Conservation (phyloP, 2,329 filamentous ascomycete species). For the Madurella fahalii region DNA sequence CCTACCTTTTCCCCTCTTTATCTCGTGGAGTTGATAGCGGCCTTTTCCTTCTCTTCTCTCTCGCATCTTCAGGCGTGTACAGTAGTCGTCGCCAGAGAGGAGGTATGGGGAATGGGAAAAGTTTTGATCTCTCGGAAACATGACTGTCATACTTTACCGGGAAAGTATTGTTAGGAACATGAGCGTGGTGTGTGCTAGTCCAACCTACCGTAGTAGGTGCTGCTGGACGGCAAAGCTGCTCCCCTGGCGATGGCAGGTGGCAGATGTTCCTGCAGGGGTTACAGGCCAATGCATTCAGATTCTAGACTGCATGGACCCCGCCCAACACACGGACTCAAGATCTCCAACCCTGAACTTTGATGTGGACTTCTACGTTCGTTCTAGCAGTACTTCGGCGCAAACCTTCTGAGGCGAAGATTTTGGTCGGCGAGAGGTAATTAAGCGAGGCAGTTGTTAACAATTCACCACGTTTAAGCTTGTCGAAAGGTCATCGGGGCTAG, state of each 20-base stretch:
- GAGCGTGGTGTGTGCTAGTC: not conserved
- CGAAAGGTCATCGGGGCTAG: not conserved
- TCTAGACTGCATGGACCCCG: not conserved
- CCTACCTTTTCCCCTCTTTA: constrained; percentile 29
- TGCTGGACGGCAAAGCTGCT: not conserved
- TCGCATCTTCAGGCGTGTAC: constrained; percentile 31
- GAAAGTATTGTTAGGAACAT: not conserved
- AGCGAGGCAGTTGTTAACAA: not conserved
- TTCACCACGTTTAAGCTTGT: not conserved
- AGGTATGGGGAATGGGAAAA: constrained; percentile 20
- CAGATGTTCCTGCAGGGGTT: constrained; percentile 5
- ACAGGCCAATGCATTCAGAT: not conserved
- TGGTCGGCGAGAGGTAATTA: not conserved
- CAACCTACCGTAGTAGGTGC: not conserved
- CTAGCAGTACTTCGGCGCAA: not conserved
- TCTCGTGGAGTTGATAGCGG: constrained; percentile 9
- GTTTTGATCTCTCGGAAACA: constrained; percentile 19
- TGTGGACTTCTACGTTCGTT: not conserved
- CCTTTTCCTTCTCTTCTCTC: constrained; percentile 19
- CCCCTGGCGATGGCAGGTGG: not conserved
- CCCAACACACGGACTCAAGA: not conserved
- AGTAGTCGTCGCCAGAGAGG: constrained; percentile 22
- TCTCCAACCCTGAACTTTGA: not conserved
- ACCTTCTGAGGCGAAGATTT: not conserved
- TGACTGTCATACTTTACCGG: constrained; percentile 1